phyloP scores from a whole-genome alignment of 2,329 filamentous ascomycete species.

The Diaporthe capsici region DNA sequence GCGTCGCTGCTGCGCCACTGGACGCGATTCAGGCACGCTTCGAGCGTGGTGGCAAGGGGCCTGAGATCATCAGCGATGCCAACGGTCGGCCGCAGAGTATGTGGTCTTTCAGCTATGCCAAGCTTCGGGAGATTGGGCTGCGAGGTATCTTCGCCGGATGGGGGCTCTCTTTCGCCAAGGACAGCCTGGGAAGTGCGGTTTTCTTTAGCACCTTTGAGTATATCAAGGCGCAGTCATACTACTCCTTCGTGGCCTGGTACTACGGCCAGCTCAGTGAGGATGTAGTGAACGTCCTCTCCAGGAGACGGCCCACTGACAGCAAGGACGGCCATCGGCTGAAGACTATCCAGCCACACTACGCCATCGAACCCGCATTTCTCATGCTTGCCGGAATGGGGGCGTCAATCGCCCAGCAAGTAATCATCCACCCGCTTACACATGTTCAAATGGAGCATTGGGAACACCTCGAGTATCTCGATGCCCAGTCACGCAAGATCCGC shows the following conservation, averaged over 20 bases:
- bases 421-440: constrained; percentile 80
- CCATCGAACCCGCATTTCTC: constrained; percentile 80
- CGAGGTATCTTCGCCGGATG: constrained; percentile 83
- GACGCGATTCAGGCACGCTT: constrained; percentile 83
- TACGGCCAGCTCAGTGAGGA: constrained; percentile 73
- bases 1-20: constrained; percentile 79
- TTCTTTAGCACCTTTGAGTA: constrained; percentile 85
- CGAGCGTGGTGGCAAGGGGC: constrained; percentile 56
- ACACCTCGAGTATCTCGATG: constrained; percentile 79
- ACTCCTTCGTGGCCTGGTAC: constrained; percentile 78
- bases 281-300: constrained; percentile 63
- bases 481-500: constrained; percentile 64
- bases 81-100: constrained; percentile 68
- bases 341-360: constrained; percentile 80
- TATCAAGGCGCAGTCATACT: constrained; percentile 81
- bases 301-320: constrained; percentile 56
- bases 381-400: constrained; percentile 78
- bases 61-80: constrained; percentile 56
- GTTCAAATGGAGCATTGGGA: constrained; percentile 82
- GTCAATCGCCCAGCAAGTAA: constrained; percentile 75
- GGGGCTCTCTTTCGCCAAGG: constrained; percentile 77
- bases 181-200: constrained; percentile 76
- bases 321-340: constrained; percentile 49
- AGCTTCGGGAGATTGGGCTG: constrained; percentile 79
- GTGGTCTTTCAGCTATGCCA: constrained; percentile 79